These are phyloP conservation scores for Trichoderma gamsii DNA, from an alignment of 495 filamentous ascomycete species.

Conservation along the genomic window DNA sequence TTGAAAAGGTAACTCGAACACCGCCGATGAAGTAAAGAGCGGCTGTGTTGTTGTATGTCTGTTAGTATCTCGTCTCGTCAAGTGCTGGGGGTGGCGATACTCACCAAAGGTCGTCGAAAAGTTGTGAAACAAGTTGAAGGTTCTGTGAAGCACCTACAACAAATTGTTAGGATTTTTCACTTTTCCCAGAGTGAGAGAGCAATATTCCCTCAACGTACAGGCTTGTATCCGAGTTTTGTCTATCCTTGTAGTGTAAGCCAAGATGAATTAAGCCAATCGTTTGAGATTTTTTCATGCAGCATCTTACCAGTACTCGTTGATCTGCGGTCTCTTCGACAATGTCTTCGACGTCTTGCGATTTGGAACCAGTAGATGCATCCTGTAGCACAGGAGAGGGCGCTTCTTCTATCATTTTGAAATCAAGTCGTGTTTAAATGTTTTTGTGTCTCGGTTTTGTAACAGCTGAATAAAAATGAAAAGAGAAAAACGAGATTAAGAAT, in stretches of 20 bases:
- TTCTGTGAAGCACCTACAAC: background rate
- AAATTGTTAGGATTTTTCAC: background rate
- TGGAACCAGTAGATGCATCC: background rate
- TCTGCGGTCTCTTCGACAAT: background rate
- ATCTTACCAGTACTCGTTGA: background rate
- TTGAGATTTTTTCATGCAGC: no score
- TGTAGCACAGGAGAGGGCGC: background rate
- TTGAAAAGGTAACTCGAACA: slow-evolving; percentile 3
- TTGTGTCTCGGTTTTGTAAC: background rate
- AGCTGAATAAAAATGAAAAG: background rate
- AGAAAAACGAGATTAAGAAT: background rate
- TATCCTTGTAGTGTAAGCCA: background rate
- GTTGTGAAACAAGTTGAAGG: slow-evolving; percentile 7
- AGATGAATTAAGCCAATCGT: background rate
- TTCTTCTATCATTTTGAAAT: background rate
- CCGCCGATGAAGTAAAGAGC: slow-evolving; percentile 12
- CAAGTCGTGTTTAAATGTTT: background rate
- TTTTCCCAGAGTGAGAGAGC: background rate
- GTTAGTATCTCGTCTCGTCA: background rate
- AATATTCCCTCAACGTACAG: background rate
- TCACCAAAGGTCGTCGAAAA: slow-evolving; percentile 7
- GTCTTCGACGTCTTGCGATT: background rate
- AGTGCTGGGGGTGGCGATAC: background rate
- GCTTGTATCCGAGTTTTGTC: slow-evolving; percentile 5
- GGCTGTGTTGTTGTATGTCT: background rate